Conservation (phyloP, 176 grass and related monocot genomes). For the Oryza officinalis region DNA sequence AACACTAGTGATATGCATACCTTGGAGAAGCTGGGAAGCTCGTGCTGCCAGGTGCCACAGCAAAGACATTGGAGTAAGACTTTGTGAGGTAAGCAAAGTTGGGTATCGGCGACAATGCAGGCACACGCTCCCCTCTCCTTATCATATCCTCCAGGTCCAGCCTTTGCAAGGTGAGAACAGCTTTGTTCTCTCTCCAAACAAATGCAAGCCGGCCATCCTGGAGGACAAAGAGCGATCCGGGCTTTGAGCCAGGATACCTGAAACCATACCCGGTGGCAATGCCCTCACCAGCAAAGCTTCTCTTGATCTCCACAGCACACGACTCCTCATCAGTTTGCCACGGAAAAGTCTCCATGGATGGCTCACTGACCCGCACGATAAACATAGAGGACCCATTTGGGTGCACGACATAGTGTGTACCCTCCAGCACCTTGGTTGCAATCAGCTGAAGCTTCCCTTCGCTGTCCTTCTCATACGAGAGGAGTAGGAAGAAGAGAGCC, state of each 20-base stretch:
- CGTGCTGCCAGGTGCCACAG: conserved; percentile 44
- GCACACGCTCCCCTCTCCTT: conserved; percentile 68
- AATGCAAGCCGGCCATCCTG: conserved; percentile 70
- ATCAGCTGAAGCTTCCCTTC: conserved; percentile 58
- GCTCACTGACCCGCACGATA: conserved; percentile 47
- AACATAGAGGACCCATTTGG: conserved; percentile 93
- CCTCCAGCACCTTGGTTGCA: conserved; percentile 89
- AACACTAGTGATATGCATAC: conserved; percentile 29
- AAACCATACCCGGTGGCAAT: conserved; percentile 82
- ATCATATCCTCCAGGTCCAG: conserved; percentile 65
- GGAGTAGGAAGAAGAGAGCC: conserved; percentile 77
- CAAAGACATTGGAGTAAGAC: conserved; percentile 83
- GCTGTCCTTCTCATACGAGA: conserved; percentile 70
- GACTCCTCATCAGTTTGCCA: conserved; percentile 62
- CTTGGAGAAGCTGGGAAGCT: conserved; percentile 54
- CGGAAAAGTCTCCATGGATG: conserved; percentile 61
- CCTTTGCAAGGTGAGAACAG: conserved; percentile 69
- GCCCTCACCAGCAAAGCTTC: conserved; percentile 55
- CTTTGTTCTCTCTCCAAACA: conserved; percentile 75
- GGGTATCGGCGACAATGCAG: conserved; percentile 55
- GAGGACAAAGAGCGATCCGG: conserved; percentile 74
- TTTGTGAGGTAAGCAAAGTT: conserved; percentile 84
- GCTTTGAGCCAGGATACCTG: conserved; percentile 84
- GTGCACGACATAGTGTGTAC: conserved; percentile 81
- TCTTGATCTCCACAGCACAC: conserved; percentile 35